phyloP scores from a whole-genome alignment of 2,329 filamentous ascomycete genomes.

The Paecilomyces sp. region DNA sequence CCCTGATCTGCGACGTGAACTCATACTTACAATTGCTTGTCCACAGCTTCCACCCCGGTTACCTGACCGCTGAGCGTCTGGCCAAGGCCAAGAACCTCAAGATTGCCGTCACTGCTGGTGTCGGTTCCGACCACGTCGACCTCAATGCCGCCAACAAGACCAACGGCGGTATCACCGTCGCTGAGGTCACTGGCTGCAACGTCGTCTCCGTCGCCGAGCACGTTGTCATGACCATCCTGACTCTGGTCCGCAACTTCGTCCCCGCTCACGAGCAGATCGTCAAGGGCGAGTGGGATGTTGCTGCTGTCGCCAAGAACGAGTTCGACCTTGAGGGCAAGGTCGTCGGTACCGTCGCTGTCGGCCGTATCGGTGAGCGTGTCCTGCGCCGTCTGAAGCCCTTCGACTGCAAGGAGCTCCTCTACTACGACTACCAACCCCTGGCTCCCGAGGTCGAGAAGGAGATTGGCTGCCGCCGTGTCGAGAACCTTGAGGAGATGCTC shows the following conservation, averaged over 20 bases:
- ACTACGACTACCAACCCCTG: conserved; percentile 99
- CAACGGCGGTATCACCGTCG: conserved; percentile 94
- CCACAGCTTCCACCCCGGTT: conserved; percentile 88
- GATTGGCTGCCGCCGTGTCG: conserved; percentile 88
- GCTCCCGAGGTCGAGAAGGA: conserved; percentile 79
- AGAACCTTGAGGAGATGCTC: conserved; percentile 86
- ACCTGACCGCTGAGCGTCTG: conserved; percentile 92
- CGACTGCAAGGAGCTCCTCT: conserved; percentile 98
- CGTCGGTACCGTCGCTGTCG: conserved; percentile 93
- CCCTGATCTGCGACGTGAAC: neutral
- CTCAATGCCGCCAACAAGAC: conserved; percentile 95
- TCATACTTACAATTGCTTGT: neutral
- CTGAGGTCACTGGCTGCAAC: conserved; percentile 96
- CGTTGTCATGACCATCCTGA: conserved; percentile 97
- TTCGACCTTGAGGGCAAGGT: conserved; percentile 97
- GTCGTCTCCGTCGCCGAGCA: conserved; percentile 98
- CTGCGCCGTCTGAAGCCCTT: conserved; percentile 93
- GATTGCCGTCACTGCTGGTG: conserved; percentile 92
- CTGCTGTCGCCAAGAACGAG: conserved; percentile 94
- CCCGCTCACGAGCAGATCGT: conserved; percentile 92
- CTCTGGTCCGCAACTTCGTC: conserved; percentile 95
- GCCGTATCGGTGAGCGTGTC: conserved; percentile 96
- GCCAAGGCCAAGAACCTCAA: conserved; percentile 99
- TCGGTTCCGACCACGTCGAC: conserved; percentile 97
- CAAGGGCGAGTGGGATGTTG: conserved; percentile 89